Evolutionary conservation across 768 basidiomycete species (phyloP).

Genomic region (Postia placenta): DNA sequence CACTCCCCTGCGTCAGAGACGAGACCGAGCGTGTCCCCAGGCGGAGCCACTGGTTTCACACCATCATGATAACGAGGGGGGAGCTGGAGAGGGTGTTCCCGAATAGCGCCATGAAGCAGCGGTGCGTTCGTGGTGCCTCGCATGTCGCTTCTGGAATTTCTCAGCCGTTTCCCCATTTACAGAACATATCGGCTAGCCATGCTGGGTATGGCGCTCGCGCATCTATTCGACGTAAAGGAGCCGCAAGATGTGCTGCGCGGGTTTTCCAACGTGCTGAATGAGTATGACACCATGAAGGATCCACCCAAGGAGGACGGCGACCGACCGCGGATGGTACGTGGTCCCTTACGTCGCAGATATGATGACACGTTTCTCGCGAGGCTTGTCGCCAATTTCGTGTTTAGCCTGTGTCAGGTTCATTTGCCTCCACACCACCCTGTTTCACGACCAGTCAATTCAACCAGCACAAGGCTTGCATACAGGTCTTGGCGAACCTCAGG

Average conservation of each 20-base stretch:
- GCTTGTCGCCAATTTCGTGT: too few relatives aligned
- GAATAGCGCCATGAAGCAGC: slow-evolving; percentile 71
- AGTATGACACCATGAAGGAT: slow-evolving; percentile 73
- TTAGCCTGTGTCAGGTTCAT: too few relatives aligned
- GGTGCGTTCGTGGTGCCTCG: slow-evolving; percentile 36
- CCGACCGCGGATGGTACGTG: slow-evolving; percentile 64
- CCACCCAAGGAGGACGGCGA: slow-evolving; percentile 65
- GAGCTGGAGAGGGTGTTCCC: slow-evolving; percentile 75
- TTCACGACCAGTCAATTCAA: too few relatives aligned
- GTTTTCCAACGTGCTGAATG: slow-evolving; percentile 61
- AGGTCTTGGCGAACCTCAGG: too few relatives aligned
- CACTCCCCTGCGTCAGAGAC: not conserved
- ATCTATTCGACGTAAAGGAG: slow-evolving; percentile 73
- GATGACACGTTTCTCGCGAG: not conserved
- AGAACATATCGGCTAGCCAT: slow-evolving; percentile 82
- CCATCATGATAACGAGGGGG: slow-evolving; percentile 66
- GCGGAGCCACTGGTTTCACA: slow-evolving; percentile 84
- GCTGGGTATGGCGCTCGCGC: slow-evolving; percentile 82
- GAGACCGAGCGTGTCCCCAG: slow-evolving; percentile 30
- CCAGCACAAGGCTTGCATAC: too few relatives aligned
- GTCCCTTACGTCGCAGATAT: not conserved
- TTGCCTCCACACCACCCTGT: too few relatives aligned
- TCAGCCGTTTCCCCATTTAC: not conserved
- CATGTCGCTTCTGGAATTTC: not conserved
- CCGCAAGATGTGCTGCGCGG: slow-evolving; percentile 77